Evolutionary conservation across 78 protist species (phyloP), one percentile per base, ranked within the genome.

Genomic region (Cavenderia fasciculata): DNA sequence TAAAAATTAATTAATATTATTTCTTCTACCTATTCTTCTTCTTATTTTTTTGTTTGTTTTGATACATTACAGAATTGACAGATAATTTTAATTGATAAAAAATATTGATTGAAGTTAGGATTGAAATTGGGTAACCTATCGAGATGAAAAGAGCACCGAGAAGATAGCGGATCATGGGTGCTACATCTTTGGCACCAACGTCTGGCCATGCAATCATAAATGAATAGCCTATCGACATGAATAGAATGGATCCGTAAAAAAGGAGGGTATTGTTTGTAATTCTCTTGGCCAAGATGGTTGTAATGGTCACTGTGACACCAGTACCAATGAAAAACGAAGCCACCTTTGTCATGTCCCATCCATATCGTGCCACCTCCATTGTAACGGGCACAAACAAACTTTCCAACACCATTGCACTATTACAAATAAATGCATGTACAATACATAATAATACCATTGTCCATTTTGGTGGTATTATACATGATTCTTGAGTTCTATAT

Each of bases 341-440:
- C 18, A 82, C 56, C 38, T 82, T 65, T 68, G 90, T 82, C 27
- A 82, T 56, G 57, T 25, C 43, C 90, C 77, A 68, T 56, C 90
- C 56, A 19, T 41, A 27, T 38, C 90, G 71, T 33, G 79, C 74
- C 23, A 36, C 31, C 41, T 82, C 90, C 1, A 56, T 56, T 3
- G 68, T 56, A 41, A 29, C 51, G 3, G 90, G 90, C 56, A 82
- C 57, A 25, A 82, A 66, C 21, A 82, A 16, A 8, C 71, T 82
- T 36, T 82, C 90, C 33, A 82, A 43, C 38, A 82, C 61, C 90
- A 82, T 82, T 54, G 79, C 90, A 18, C 52, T 61, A 27, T 56
- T 68, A 43, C 41, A 68, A 25, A 82, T 57, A 21, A 82, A 40
- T 44, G 56, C 65, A 68, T 82, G 76, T 11, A 36, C 19, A 56